Evolutionary conservation across 2,329 filamentous ascomycete genomes (phyloP).

Genomic region (Rhinocladiella mackenziei): DNA sequence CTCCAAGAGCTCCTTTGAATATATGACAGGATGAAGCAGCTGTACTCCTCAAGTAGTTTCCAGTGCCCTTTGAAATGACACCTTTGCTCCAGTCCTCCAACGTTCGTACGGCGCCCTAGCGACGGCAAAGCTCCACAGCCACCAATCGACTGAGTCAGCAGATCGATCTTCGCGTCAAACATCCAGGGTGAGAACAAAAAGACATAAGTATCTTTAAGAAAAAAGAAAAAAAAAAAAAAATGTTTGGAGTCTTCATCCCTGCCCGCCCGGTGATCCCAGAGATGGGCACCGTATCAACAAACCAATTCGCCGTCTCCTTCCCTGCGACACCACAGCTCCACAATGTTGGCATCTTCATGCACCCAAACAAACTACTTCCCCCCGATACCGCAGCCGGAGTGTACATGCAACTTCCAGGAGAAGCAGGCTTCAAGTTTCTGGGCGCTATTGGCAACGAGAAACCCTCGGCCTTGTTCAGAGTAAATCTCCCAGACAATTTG

Average conservation of each 20-base stretch:
- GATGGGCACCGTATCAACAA: constrained; percentile 46
- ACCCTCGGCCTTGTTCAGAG: constrained; percentile 85
- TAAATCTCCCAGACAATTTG: constrained; percentile 43
- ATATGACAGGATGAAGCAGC: too few relatives aligned
- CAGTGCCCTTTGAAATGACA: too few relatives aligned
- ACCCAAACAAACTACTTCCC: constrained; percentile 72
- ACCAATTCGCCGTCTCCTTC: constrained; percentile 64
- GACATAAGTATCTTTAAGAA: too few relatives aligned
- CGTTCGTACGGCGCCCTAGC: too few relatives aligned
- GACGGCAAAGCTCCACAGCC: too few relatives aligned
- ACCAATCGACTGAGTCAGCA: too few relatives aligned
- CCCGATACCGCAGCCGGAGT: constrained; percentile 78
- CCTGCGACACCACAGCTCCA: constrained; percentile 56
- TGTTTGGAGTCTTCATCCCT: constrained; percentile 61
- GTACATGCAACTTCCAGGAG: constrained; percentile 70
- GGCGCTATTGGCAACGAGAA: constrained; percentile 87
- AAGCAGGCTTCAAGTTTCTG: constrained; percentile 71
- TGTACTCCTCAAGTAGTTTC: too few relatives aligned
- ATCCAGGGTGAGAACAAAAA: too few relatives aligned
- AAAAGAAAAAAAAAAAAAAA: constrained; percentile 29
- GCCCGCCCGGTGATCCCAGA: constrained; percentile 58
- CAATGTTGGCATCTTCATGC: constrained; percentile 83
- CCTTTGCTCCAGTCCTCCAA: too few relatives aligned
- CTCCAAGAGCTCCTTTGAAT: too few relatives aligned
- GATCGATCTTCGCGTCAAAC: too few relatives aligned